phyloP scores from a whole-genome alignment of 116 monocot species.

The Trichopus zeylanicus region DNA sequence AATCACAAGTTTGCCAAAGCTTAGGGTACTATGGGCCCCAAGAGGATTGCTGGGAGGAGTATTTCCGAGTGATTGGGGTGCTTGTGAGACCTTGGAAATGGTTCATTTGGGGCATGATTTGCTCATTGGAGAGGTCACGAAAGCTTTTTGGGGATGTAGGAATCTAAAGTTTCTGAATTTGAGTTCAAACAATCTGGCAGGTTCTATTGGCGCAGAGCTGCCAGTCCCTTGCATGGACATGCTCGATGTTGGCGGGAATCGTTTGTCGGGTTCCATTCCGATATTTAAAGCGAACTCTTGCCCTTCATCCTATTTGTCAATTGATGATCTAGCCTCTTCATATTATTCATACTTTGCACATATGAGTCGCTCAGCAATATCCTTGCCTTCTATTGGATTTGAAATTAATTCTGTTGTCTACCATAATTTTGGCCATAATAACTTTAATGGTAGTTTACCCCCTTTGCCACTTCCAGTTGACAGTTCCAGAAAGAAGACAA shows the following conservation, averaged over 20 bases:
- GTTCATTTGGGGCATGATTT: constrained; percentile 70
- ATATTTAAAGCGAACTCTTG: constrained; percentile 28
- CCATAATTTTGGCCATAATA: constrained; percentile 74
- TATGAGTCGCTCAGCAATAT: constrained; percentile 10
- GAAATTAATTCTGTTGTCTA: constrained; percentile 19
- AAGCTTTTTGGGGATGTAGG: constrained; percentile 35
- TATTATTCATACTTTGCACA: constrained; percentile 45
- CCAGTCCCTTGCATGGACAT: constrained; percentile 68
- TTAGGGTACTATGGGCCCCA: constrained; percentile 85
- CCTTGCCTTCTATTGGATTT: constrained; percentile 16
- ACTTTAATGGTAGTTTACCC: constrained; percentile 49
- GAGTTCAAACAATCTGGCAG: constrained; percentile 70
- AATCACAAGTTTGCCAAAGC: constrained; percentile 56
- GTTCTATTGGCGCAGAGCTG: constrained; percentile 41
- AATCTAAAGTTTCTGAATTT: constrained; percentile 73
- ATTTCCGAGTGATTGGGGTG: constrained; percentile 68
- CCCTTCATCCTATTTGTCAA: constrained; percentile 6
- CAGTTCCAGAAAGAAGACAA: constrained; percentile 24
- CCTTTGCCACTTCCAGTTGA: constrained; percentile 42
- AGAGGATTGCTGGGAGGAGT: constrained; percentile 57
- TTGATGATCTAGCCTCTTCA: constrained; percentile 23
- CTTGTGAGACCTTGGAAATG: constrained; percentile 65
- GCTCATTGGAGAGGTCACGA: constrained; percentile 46
- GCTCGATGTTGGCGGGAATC: constrained; percentile 80
- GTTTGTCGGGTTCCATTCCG: constrained; percentile 58